These are phyloP conservation scores for Spinacia oleracea DNA, from an alignment of 179 eudicot species.

Conservation along the genomic window DNA sequence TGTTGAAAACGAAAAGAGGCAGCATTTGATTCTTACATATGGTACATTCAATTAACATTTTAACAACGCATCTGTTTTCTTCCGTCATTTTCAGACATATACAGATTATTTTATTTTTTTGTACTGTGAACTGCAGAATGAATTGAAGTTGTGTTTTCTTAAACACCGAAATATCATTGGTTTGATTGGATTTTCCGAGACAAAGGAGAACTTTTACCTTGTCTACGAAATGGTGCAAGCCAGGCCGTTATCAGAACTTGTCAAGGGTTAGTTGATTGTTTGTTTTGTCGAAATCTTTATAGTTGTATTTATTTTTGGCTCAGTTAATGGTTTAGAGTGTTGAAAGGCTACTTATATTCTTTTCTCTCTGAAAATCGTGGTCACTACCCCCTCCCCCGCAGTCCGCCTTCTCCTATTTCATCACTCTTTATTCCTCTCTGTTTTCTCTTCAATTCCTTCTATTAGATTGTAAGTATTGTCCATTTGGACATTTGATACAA, in stretches of 20 bases:
- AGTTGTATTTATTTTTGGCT: neutral
- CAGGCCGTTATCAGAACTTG: slow-evolving; percentile 34
- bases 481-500: neutral
- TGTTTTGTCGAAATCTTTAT: neutral
- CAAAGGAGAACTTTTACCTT: slow-evolving; percentile 39
- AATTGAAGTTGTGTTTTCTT: slow-evolving; percentile 27
- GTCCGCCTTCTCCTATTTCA: neutral
- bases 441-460: neutral
- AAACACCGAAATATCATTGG: slow-evolving; percentile 31
- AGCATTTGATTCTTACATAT: neutral
- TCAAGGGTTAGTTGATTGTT: slow-evolving; percentile 31
- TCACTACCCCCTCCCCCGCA: neutral
- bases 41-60: neutral
- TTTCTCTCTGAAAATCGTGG: neutral
- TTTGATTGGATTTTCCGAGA: slow-evolving; percentile 36
- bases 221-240: slow-evolving; percentile 35
- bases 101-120: neutral
- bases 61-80: neutral
- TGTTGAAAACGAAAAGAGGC: neutral
- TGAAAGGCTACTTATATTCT: neutral
- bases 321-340: neutral
- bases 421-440: neutral
- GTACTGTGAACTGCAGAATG: slow-evolving; percentile 31
- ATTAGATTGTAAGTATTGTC: neutral
- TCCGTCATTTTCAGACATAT: neutral